Percentiles rank a stretch among this genome's conserved stretches.
phyloP scores from a whole-genome alignment of 495 filamentous ascomycete genomes.

The Lepidopterella palustris region DNA sequence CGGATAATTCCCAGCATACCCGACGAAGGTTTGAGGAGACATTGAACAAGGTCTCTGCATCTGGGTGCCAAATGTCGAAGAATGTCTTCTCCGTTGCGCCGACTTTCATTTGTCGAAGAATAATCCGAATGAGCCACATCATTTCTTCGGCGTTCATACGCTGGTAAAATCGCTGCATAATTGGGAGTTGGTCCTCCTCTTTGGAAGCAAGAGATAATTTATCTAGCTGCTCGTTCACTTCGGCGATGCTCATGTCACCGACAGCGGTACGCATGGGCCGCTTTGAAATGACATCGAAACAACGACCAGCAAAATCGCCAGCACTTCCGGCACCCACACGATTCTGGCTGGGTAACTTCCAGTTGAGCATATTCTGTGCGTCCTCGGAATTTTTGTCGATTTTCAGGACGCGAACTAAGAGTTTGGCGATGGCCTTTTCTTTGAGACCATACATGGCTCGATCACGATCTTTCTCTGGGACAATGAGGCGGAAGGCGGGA shows the following conservation, averaged over 20 bases:
- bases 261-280: slow-evolving; percentile 66
- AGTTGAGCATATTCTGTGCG: slow-evolving; percentile 76
- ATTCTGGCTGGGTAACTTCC: slow-evolving; percentile 78
- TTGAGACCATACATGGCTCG: slow-evolving; percentile 92
- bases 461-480: slow-evolving; percentile 91
- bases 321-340: slow-evolving; percentile 57
- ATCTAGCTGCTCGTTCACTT: slow-evolving; percentile 86
- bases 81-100: slow-evolving; percentile 92
- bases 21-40: slow-evolving; percentile 83
- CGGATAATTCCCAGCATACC: slow-evolving; percentile 91
- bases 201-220: slow-evolving; percentile 64
- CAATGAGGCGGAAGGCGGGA: slow-evolving; percentile 82
- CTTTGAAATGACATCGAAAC: slow-evolving; percentile 80
- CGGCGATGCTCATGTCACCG: slow-evolving; percentile 74
- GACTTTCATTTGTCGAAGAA: slow-evolving; percentile 95
- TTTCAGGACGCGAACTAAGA: slow-evolving; percentile 85
- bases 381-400: slow-evolving; percentile 90
- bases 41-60: slow-evolving; percentile 83
- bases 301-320: slow-evolving; percentile 86
- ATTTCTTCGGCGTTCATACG: slow-evolving; percentile 91
- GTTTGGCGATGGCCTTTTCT: slow-evolving; percentile 80
- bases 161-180: slow-evolving; percentile 77
- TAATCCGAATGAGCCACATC: slow-evolving; percentile 90
- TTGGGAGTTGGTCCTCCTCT: slow-evolving; percentile 73
- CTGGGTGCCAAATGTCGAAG: slow-evolving; percentile 87